A percentile compares a stretch with the other conserved stretches of the same genome.
phyloP scores from a whole-genome alignment of 2,329 filamentous ascomycete species.

The Thielaviopsis ethacetica region DNA sequence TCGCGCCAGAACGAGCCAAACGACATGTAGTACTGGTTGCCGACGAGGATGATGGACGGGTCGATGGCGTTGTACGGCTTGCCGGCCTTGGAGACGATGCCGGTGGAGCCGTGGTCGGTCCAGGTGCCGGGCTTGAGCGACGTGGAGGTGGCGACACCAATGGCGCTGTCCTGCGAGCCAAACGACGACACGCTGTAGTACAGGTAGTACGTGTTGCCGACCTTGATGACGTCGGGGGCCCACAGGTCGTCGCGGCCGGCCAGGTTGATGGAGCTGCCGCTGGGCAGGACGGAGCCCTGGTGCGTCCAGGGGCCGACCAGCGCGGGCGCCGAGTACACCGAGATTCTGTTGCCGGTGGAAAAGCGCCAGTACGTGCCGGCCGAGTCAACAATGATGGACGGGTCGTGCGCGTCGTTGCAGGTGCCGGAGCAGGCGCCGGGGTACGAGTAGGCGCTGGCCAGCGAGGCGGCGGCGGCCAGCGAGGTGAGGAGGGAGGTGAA shows the following conservation, averaged over 20 bases:
- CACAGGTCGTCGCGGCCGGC: constrained; percentile 26
- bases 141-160: constrained; percentile 34
- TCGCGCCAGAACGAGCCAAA: constrained; percentile 57
- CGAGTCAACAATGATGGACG: constrained; percentile 22
- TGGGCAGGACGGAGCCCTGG: constrained; percentile 23
- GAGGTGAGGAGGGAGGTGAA: constrained; percentile 10
- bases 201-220: constrained; percentile 46
- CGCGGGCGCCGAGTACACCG: constrained; percentile 22
- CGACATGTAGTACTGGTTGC: constrained; percentile 29
- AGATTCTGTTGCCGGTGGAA: constrained; percentile 24
- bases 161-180: constrained; percentile 42
- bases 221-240: constrained; percentile 20
- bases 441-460: constrained; percentile 15
- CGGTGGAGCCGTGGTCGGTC: constrained; percentile 41
- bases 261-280: constrained; percentile 24
- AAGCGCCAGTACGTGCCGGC: constrained; percentile 29
- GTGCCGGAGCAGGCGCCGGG: constrained; percentile 23
- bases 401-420: constrained; percentile 24
- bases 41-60: constrained; percentile 30
- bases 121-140: constrained; percentile 37
- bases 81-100: constrained; percentile 27
- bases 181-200: constrained; percentile 50
- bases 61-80: constrained; percentile 46
- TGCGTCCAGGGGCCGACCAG: constrained; percentile 27
- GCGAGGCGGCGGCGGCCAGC: constrained; percentile 5